Base-by-base conservation (phyloP, 1,284 basidiomycete species). In the Microbotryomycetes sp. region DNA sequence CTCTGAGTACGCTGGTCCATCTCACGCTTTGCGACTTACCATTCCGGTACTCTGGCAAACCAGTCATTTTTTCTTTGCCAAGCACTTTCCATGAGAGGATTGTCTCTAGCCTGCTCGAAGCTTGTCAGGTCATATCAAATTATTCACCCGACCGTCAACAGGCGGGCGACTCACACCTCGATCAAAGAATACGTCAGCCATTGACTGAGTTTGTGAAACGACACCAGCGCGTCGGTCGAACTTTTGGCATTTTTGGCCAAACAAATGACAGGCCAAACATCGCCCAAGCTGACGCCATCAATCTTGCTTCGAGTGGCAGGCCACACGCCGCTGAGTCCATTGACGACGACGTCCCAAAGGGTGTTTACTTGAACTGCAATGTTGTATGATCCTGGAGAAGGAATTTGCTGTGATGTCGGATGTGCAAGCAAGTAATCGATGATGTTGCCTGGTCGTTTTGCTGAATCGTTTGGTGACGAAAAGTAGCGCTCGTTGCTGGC, bases 141-240 rank as follows among this genome's bases (percentile, higher is more conserved):
- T 19, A 61, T 23, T 22, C 31, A 56, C 12, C 31, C 25, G 31
- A n/a, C 46, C 4, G 7, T 9, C 22, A 15, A 2, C 22, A 55
- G 25, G 22, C 32, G 28, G 45, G 22, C 3, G 9, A 59, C 63
- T n/a, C 12, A 82, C 6, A 88, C 86, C 72, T 93, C 89, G 31
- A 93, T 79, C 19, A 94, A 80, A 64, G 86, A 89, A 76, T 94
- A 94, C 29, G 72, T 86, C 61, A 89, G 81, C 93, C 94, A 97
- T 66, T 90, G 88, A 0, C 89, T 89, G 53, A 97, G 81, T 74
- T 97, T 97, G 79, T 97, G 93, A 80, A 97, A 97, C 0, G 91
- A 88, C 3, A 97, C 90, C 46, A 91, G 79, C 63, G 85, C 80
- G 63, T 86, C 84, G 2, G 42, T 51, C 12, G 59, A 50, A 14